These are phyloP conservation scores for Favolaschia claudopus DNA, from an alignment of 768 basidiomycete species.

Conservation along the genomic window DNA sequence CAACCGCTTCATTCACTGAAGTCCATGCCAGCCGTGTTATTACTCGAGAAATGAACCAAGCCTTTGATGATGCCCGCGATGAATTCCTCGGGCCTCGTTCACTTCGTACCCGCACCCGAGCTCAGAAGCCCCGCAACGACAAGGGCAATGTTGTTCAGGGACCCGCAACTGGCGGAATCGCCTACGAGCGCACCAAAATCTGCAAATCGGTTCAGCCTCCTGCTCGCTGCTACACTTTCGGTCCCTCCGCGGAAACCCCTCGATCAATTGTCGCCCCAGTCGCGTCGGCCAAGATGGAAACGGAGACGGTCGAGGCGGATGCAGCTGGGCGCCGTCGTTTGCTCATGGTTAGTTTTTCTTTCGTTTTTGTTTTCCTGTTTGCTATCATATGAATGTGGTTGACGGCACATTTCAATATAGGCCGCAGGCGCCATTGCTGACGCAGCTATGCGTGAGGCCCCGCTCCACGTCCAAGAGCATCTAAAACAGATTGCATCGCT, in stretches of 20 bases:
- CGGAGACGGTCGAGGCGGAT: neutral
- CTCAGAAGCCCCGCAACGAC: neutral
- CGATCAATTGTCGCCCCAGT: neutral
- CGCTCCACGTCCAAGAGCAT: neutral
- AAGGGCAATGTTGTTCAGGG: neutral
- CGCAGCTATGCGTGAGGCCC: neutral
- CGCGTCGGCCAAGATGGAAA: neutral
- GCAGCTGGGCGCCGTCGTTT: neutral
- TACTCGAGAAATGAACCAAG: neutral
- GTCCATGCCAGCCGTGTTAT: neutral
- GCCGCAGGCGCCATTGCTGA: neutral
- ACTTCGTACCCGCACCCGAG: neutral
- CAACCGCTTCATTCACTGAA: neutral
- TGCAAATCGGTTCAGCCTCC: neutral
- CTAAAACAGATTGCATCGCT: neutral
- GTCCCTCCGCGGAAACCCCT: constrained; percentile 1
- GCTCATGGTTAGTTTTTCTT: neutral
- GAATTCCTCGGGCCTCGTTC: neutral
- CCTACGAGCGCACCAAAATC: constrained; percentile 3
- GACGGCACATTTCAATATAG: neutral
- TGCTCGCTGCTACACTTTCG: constrained; percentile 1
- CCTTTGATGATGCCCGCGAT: neutral
- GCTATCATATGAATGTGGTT: neutral
- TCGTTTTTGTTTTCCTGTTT: neutral
- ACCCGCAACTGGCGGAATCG: neutral